These are phyloP conservation scores for Trametes maxima DNA, from an alignment of 768 basidiomycete species.

Conservation along the genomic window DNA sequence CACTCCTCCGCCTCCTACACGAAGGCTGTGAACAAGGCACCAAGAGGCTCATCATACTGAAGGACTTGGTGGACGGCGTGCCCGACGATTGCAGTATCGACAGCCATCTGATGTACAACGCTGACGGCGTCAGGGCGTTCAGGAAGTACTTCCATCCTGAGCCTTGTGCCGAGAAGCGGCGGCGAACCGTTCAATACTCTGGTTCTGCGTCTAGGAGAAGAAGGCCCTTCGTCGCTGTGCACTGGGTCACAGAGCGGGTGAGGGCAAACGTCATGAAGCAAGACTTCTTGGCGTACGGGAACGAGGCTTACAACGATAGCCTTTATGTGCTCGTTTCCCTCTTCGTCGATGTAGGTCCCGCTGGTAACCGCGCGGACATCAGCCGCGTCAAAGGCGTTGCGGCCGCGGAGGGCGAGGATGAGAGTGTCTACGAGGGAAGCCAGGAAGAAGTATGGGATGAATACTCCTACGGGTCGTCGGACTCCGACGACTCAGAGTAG, in stretches of 20 bases:
- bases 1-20: neutral
- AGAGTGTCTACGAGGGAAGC: too few relatives aligned
- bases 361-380: neutral
- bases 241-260: neutral
- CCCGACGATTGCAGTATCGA: neutral
- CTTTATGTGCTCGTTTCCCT: conserved; percentile 3
- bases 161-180: neutral
- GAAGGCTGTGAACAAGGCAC: neutral
- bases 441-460: too few relatives aligned
- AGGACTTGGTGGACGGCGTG: neutral
- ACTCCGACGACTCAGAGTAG: too few relatives aligned
- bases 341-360: neutral
- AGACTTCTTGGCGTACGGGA: conserved; percentile 7
- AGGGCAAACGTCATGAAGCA: neutral
- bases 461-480: too few relatives aligned
- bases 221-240: neutral
- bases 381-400: too few relatives aligned
- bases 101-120: too few relatives aligned
- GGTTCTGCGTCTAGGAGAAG: neutral
- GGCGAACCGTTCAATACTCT: neutral
- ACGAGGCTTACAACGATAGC: neutral
- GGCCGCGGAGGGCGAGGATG: too few relatives aligned
- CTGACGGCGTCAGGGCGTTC: too few relatives aligned
- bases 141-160: too few relatives aligned
- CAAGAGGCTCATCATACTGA: neutral